Percentiles rank a stretch among this genome's conserved stretches.
Evolutionary conservation across 2,329 filamentous ascomycete genomes (phyloP).

Genomic region (Arthrobotrys entomopaga): DNA sequence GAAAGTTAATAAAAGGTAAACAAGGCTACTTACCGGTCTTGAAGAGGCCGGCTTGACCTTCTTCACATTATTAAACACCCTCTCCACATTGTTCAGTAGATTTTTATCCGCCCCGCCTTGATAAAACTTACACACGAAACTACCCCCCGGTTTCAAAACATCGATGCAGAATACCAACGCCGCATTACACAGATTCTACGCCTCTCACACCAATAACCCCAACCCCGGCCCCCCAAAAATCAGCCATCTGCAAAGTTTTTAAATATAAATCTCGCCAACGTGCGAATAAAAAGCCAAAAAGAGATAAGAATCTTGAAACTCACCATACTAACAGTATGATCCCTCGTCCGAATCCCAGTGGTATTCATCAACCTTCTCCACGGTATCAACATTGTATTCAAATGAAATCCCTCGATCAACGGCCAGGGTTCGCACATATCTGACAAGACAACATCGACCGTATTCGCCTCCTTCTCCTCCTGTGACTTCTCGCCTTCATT

Average conservation of each 20-base stretch:
- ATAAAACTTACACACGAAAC: slow-evolving; percentile 98
- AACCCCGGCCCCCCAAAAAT: background rate
- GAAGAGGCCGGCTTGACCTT: slow-evolving; percentile 93
- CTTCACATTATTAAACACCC: slow-evolving; percentile 80
- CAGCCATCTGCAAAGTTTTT: background rate
- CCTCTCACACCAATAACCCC: background rate
- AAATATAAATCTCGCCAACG: background rate
- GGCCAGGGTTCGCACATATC: slow-evolving; percentile 99
- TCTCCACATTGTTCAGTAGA: slow-evolving; percentile 78
- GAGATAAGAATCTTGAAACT: slow-evolving; percentile 60
- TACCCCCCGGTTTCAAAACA: slow-evolving; percentile 81
- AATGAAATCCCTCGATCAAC: slow-evolving; percentile 75
- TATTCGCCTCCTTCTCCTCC: slow-evolving; percentile 65
- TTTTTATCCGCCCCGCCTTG: slow-evolving; percentile 86
- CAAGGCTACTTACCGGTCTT: slow-evolving; percentile 72
- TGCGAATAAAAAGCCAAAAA: background rate
- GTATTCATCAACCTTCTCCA: slow-evolving; percentile 99
- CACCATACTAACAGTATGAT: slow-evolving; percentile 96
- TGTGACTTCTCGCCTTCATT: slow-evolving; percentile 52
- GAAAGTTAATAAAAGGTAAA: background rate
- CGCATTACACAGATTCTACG: slow-evolving; percentile 85
- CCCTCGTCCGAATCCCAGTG: slow-evolving; percentile 83
- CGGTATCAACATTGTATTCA: slow-evolving; percentile 89
- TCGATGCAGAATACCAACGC: slow-evolving; percentile 87
- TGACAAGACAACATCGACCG: slow-evolving; percentile 91